Evolutionary conservation across 805 yeast species (phyloP).

Genomic region (Wickerhamomyces chaumierensis): DNA sequence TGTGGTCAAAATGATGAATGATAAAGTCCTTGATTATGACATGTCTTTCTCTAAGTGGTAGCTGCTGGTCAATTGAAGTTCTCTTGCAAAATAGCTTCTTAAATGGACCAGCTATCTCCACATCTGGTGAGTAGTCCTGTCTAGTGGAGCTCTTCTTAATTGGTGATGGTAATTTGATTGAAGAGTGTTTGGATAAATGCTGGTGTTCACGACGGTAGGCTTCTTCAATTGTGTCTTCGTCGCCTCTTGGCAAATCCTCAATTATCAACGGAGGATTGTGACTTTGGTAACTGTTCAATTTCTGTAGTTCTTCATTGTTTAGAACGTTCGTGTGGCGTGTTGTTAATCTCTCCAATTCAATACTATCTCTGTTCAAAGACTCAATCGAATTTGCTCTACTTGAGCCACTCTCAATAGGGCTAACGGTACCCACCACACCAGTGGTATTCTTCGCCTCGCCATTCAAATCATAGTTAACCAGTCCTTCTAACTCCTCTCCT

Average conservation of each 20-base stretch:
- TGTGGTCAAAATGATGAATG: slow-evolving; percentile 42
- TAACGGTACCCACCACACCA: not conserved
- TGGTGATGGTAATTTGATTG: slow-evolving; percentile 11
- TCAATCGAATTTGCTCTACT: slow-evolving; percentile 5
- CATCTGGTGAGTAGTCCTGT: no score
- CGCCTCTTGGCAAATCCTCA: slow-evolving; percentile 16
- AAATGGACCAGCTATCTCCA: no score
- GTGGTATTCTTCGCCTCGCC: not conserved
- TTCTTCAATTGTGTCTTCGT: slow-evolving; percentile 15
- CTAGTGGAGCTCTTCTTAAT: no score
- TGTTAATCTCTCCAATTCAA: not conserved
- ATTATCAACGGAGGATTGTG: slow-evolving; percentile 9
- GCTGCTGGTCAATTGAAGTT: slow-evolving; percentile 10
- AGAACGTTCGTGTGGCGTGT: not conserved
- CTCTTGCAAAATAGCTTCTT: slow-evolving; percentile 15
- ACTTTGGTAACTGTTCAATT: slow-evolving; percentile 5
- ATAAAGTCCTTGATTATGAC: slow-evolving; percentile 25
- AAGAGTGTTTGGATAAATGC: no score
- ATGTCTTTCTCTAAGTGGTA: slow-evolving; percentile 8
- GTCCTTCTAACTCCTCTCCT: slow-evolving; percentile 5
- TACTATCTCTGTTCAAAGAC: not conserved
- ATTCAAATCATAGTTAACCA: slow-evolving; percentile 9
- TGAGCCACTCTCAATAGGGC: no score
- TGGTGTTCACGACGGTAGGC: slow-evolving; percentile 7
- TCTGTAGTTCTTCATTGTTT: not conserved